Percentiles rank a stretch among this genome's conserved stretches.
Conservation (phyloP, 192 early-diverging fungal species). For the Gaertneriomyces semiglobifer region DNA sequence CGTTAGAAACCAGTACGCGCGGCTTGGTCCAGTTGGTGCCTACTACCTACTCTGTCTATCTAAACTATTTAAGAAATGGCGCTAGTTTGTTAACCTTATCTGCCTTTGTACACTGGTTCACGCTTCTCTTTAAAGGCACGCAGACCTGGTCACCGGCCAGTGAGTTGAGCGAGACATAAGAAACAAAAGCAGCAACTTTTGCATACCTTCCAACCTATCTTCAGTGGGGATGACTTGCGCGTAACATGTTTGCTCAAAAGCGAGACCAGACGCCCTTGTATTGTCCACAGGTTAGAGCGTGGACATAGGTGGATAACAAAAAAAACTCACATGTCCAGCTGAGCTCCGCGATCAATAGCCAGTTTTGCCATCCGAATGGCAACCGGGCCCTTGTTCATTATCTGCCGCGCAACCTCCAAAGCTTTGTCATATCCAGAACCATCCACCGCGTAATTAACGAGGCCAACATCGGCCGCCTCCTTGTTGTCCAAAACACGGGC, state of each 20-base stretch:
- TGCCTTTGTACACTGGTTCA: constrained; percentile 73
- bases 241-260: constrained; percentile 92
- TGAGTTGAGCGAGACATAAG: neutral
- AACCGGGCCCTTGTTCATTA: constrained; percentile 72
- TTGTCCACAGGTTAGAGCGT: neutral
- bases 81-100: constrained; percentile 23
- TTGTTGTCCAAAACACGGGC: constrained; percentile 62
- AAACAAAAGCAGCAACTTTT: constrained; percentile 18
- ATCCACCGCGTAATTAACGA: constrained; percentile 76
- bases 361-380: constrained; percentile 88
- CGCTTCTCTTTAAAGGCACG: constrained; percentile 80
- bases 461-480: constrained; percentile 63
- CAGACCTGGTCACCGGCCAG: constrained; percentile 36
- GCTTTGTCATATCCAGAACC: constrained; percentile 66
- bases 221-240: constrained; percentile 91
- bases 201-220: constrained; percentile 85
- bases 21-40: too few species aligned
- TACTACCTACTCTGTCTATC: neutral
- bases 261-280: constrained; percentile 72
- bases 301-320: neutral
- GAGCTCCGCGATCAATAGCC: constrained; percentile 78
- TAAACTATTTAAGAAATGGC: neutral
- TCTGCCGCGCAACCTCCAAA: constrained; percentile 71
- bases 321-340: constrained; percentile 65
- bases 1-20: too few species aligned